These are phyloP conservation scores for Aspergillus sp. DNA, from an alignment of 2,329 filamentous ascomycete species.

Conservation along the genomic window DNA sequence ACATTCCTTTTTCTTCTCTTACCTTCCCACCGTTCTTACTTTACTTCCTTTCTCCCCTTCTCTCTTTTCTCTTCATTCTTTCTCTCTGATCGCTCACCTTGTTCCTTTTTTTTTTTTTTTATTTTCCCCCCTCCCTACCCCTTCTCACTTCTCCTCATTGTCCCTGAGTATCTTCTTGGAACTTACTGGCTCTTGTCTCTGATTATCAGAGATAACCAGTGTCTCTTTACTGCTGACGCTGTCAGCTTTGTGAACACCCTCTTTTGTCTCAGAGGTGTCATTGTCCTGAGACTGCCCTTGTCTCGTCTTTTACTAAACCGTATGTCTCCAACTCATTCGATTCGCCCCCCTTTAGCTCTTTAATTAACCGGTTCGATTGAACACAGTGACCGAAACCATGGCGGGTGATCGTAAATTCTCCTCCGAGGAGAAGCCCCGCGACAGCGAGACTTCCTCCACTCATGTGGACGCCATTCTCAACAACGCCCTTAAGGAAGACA, in stretches of 20 bases:
- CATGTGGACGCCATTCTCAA: constrained; percentile 22
- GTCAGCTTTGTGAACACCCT: too few relatives aligned
- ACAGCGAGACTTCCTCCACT: constrained; percentile 29
- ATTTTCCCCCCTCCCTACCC: too few relatives aligned
- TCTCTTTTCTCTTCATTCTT: not conserved
- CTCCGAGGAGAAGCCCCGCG: constrained; percentile 19
- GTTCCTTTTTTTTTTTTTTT: not conserved
- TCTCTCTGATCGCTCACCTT: not conserved
- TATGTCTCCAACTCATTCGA: too few relatives aligned
- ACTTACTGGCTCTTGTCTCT: too few relatives aligned
- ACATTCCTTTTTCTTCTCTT: constrained; percentile 1
- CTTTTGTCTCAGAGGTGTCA: too few relatives aligned
- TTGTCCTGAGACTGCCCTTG: too few relatives aligned
- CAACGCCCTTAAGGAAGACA: not conserved
- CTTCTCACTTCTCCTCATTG: not conserved
- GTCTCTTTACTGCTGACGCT: too few relatives aligned
- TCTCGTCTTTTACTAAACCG: too few relatives aligned
- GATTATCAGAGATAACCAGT: too few relatives aligned
- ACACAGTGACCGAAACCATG: not conserved
- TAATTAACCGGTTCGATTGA: too few relatives aligned
- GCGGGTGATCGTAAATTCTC: constrained; percentile 1
- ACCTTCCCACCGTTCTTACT: constrained; percentile 3
- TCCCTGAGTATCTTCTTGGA: not conserved
- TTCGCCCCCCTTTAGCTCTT: too few relatives aligned
- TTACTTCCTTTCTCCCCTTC: constrained; percentile 2